These are phyloP conservation scores for Boletus vinaceobasis DNA, from an alignment of 768 basidiomycete species.

Conservation along the genomic window DNA sequence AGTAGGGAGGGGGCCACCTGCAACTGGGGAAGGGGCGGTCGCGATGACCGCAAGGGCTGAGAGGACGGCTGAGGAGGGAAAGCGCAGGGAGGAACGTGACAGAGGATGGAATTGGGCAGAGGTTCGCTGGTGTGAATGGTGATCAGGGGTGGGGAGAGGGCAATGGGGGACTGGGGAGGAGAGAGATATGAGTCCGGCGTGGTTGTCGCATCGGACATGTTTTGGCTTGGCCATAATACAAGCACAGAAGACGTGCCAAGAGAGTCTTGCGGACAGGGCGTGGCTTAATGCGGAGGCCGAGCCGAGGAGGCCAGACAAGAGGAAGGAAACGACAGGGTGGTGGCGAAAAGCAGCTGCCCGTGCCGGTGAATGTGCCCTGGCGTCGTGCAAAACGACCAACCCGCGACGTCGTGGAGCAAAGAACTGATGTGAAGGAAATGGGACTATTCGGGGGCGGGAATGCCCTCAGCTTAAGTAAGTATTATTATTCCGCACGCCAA, in stretches of 20 bases:
- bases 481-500: slow-evolving; percentile 6
- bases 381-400: slow-evolving; percentile 3
- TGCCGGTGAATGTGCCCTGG: not conserved
- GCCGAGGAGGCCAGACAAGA: not conserved
- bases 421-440: not conserved
- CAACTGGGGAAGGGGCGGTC: slow-evolving; percentile 41
- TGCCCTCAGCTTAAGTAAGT: slow-evolving; percentile 24
- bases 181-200: slow-evolving; percentile 11
- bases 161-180: not conserved
- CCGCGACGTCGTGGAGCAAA: slow-evolving; percentile 10
- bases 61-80: slow-evolving; percentile 51
- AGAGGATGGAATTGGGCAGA: not conserved
- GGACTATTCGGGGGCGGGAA: slow-evolving; percentile 9
- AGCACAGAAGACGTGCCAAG: slow-evolving; percentile 36
- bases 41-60: slow-evolving; percentile 57
- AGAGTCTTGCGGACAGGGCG: slow-evolving; percentile 32
- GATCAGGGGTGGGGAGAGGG: slow-evolving; percentile 13
- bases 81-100: slow-evolving; percentile 13
- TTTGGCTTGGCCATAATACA: slow-evolving; percentile 55
- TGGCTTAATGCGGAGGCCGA: slow-evolving; percentile 28
- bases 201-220: slow-evolving; percentile 31
- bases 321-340: not conserved
- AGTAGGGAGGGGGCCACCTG: slow-evolving; percentile 43
- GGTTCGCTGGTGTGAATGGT: not conserved
- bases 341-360: not conserved